These are phyloP conservation scores for Kurtzmaniella cleridarum DNA, from an alignment of 805 yeast species.

Conservation along the genomic window DNA sequence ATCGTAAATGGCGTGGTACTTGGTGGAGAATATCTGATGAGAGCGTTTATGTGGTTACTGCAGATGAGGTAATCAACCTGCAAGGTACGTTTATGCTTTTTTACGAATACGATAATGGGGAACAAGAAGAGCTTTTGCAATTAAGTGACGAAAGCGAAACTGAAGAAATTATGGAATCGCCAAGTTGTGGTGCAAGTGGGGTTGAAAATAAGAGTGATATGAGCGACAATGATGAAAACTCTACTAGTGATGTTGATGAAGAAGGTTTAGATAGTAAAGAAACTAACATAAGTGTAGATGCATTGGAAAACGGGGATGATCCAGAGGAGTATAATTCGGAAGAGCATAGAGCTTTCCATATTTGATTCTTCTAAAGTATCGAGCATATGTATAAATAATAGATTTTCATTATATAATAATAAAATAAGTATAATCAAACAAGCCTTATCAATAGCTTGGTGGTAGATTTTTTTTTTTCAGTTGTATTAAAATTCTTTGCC, in stretches of 20 bases:
- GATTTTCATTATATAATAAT: no score
- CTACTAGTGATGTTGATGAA: background rate
- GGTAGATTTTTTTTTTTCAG: no score
- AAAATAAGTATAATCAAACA: no score
- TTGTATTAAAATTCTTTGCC: background rate
- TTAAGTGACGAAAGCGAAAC: conserved; percentile 15
- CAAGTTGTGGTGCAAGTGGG: no score
- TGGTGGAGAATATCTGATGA: conserved; percentile 98
- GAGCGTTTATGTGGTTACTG: conserved; percentile 72
- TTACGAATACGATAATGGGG: conserved; percentile 52
- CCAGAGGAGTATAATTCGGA: conserved; percentile 2
- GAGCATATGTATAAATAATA: background rate
- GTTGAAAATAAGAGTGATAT: background rate
- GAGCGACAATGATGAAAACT: background rate
- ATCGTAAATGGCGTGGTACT: conserved; percentile 68
- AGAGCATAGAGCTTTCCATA: conserved; percentile 3
- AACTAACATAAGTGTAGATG: conserved; percentile 1
- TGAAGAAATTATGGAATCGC: conserved; percentile 8
- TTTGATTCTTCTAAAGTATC: no score
- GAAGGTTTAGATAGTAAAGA: background rate
- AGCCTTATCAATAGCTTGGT: no score
- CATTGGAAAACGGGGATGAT: background rate
- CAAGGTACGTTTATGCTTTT: conserved; percentile 93
- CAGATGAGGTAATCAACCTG: conserved; percentile 70
- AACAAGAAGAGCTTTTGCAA: conserved; percentile 15